Evolutionary conservation across 2,329 filamentous ascomycete genomes (phyloP).

Genomic region (Pseudogymnoascus sp.): DNA sequence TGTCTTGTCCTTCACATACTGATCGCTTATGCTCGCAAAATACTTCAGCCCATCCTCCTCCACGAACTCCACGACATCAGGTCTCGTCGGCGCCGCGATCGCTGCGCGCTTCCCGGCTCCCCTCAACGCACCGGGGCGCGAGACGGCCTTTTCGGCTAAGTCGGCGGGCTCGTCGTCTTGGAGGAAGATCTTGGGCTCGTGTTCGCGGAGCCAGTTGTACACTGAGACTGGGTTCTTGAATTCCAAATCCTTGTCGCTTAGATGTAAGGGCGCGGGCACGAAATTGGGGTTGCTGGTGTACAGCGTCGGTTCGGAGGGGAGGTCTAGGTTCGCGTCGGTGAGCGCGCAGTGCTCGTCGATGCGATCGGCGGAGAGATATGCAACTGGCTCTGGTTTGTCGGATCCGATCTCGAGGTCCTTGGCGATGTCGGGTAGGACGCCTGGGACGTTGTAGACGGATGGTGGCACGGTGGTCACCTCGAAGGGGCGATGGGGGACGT

Average conservation of each 20-base stretch:
- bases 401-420: constrained; percentile 35
- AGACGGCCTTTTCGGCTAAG: constrained; percentile 35
- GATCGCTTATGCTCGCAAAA: constrained; percentile 21
- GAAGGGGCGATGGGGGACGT: constrained; percentile 21
- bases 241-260: constrained; percentile 43
- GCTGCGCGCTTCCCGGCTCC: constrained; percentile 30
- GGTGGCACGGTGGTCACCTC: constrained; percentile 26
- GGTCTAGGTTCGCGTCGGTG: constrained; percentile 37
- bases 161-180: constrained; percentile 42
- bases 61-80: constrained; percentile 29
- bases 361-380: constrained; percentile 62
- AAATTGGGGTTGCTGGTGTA: constrained; percentile 21
- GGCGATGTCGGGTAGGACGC: constrained; percentile 29
- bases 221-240: constrained; percentile 81
- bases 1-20: constrained; percentile 13
- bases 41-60: constrained; percentile 31
- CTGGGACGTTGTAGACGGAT: constrained; percentile 14
- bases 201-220: constrained; percentile 87
- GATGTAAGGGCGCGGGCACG: constrained; percentile 35
- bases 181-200: constrained; percentile 77
- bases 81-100: constrained; percentile 27
- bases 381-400: constrained; percentile 47
- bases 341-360: constrained; percentile 67
- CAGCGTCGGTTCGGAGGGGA: constrained; percentile 25
- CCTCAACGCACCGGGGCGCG: constrained; percentile 29